A percentile compares a stretch with the other conserved stretches of the same genome.
Evolutionary conservation across 106 monocot genomes (phyloP).

Genomic region (Xerophyta viscosa): DNA sequence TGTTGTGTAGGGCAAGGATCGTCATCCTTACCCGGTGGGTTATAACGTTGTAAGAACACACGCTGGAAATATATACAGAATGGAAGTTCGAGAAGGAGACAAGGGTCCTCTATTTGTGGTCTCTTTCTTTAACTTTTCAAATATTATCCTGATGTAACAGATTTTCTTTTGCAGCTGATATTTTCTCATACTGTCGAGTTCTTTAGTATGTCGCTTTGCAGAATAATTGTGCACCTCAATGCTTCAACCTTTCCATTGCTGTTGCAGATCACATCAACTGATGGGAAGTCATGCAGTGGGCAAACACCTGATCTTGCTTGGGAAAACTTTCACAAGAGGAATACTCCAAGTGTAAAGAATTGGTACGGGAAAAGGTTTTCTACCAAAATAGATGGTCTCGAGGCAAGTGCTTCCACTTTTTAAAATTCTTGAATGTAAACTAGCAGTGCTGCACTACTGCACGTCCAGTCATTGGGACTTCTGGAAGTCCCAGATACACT

Average conservation of each 20-base stretch:
- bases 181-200: no score
- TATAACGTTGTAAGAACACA: conserved; percentile 58
- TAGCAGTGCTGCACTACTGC: no score
- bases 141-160: not conserved
- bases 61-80: conserved; percentile 44
- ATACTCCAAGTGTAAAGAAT: conserved; percentile 42
- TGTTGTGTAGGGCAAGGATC: conserved; percentile 70
- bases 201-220: no score
- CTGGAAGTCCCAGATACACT: no score
- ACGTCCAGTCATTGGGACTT: no score
- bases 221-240: no score
- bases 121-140: not conserved
- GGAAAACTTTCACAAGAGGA: conserved; percentile 61
- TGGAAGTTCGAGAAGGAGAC: conserved; percentile 70
- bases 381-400: conserved; percentile 67
- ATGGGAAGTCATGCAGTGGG: conserved; percentile 65
- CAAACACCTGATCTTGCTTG: conserved; percentile 85
- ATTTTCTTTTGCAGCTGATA: no score
- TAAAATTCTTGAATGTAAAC: not conserved
- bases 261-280: conserved; percentile 46
- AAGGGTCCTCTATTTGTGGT: conserved; percentile 90
- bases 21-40: conserved; percentile 86
- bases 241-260: not conserved
- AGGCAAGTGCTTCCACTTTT: conserved; percentile 32
- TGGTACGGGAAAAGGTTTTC: conserved; percentile 54